Conservation (phyloP, 768 basidiomycete species). For the Trichaptum fuscoviolaceum region DNA sequence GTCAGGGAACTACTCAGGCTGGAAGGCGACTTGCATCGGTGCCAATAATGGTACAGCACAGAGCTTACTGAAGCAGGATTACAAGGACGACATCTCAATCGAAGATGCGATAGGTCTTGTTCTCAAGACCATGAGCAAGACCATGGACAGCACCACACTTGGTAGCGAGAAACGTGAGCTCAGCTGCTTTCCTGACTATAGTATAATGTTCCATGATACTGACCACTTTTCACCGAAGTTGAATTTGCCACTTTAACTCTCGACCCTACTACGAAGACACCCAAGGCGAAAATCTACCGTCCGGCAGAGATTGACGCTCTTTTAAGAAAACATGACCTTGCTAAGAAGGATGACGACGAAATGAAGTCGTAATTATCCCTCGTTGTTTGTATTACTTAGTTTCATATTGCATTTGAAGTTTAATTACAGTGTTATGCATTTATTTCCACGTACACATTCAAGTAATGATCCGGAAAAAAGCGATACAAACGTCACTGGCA, state of each 20-base stretch:
- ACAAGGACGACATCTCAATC: slow-evolving; percentile 89
- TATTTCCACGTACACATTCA: background rate
- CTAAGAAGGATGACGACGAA: slow-evolving; percentile 85
- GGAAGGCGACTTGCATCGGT: slow-evolving; percentile 98
- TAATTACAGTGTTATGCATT: background rate
- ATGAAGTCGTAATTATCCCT: slow-evolving; percentile 41
- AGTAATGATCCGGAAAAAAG: background rate
- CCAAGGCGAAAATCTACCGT: slow-evolving; percentile 87
- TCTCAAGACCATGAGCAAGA: slow-evolving; percentile 96
- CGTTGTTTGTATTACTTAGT: background rate
- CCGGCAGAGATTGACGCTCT: slow-evolving; percentile 86
- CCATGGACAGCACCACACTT: slow-evolving; percentile 97
- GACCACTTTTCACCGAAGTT: slow-evolving; percentile 38
- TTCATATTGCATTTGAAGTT: background rate
- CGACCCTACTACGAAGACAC: slow-evolving; percentile 68
- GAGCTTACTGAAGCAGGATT: slow-evolving; percentile 94
- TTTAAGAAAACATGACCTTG: slow-evolving; percentile 71
- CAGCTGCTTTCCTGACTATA: slow-evolving; percentile 8
- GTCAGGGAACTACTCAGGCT: slow-evolving; percentile 96
- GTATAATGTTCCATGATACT: background rate
- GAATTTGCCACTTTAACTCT: slow-evolving; percentile 94
- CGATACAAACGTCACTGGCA: background rate
- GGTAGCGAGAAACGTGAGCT: slow-evolving; percentile 91
- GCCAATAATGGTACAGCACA: slow-evolving; percentile 96
- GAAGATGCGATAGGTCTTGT: slow-evolving; percentile 92